Evolutionary conservation across 805 yeast genomes (phyloP), one percentile per base, ranked within the genome.

Genomic region (Blastobotrys peoriensis): DNA sequence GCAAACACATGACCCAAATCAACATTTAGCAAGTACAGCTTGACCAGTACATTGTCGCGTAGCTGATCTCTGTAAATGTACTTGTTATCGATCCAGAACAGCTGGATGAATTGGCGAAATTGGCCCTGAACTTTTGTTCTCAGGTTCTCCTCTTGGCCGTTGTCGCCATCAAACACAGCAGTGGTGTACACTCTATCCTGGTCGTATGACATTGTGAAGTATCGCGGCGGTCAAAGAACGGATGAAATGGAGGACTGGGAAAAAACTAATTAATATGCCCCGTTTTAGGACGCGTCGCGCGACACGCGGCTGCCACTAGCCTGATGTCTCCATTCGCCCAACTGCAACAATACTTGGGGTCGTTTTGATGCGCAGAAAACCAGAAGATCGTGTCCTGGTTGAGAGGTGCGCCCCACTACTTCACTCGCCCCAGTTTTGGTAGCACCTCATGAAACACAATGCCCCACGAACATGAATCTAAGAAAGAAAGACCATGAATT

Each of bases 61-160:
- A 93, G 71, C 62, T 89, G 96, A 57, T 89, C 96, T 71, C 72
- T 67, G 69, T 91, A 91, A 33, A 88, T 71, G 63, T 85, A 93
- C 61, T 79, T 83, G 46, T 86, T 77, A 58, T 85, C 83, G 49
- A 86, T 74, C 65, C 95, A 76, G 65, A 87, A 93, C 61, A 88
- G 95, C 44, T 87, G 69, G 34, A 93, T 75, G 64, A 93, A 93
- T 54, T 78, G 73, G 53, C 82, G 79, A 70, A 91, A 89, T 43
- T 54, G 57, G 8, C 54, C 55, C 44, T 64, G 66, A 13, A 61
- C 55, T 40, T 62, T 65, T 19, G 62, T 41, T 22, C 58, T 50
- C 22, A 52, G 20, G 37, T 48, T 43, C 34, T 45, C 81, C 50
- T 79, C 84, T 17, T 74, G 73, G 1, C 79, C 71, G 18, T 82